These are phyloP conservation scores for Pichia scutulata DNA, from an alignment of 805 yeast species.

Conservation along the genomic window DNA sequence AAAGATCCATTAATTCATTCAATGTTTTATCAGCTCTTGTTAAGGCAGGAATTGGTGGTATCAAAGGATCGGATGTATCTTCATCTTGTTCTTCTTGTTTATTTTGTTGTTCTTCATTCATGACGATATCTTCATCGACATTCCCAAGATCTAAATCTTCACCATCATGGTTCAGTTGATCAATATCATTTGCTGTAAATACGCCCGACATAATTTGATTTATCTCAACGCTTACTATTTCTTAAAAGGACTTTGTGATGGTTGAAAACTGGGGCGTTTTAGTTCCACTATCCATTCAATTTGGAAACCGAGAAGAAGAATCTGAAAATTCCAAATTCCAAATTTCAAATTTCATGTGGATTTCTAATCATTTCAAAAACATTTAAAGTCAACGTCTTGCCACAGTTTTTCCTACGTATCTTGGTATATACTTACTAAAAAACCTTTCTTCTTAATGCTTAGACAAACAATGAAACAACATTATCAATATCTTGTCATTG, in stretches of 20 bases:
- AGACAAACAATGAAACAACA: constrained; percentile 36
- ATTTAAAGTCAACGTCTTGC: too few species aligned
- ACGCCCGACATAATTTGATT: not conserved
- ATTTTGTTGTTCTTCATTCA: not conserved
- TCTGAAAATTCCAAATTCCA: not conserved
- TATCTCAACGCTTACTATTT: too few species aligned
- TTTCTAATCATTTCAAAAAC: too few species aligned
- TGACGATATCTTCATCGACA: not conserved
- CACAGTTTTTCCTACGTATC: not conserved
- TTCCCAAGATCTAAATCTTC: constrained; percentile 13
- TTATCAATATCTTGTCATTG: constrained; percentile 89
- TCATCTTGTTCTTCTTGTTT: constrained; percentile 1
- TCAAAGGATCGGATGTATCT: not conserved
- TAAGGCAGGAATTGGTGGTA: constrained; percentile 45
- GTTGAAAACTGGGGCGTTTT: too few species aligned
- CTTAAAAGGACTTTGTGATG: too few species aligned
- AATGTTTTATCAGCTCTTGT: constrained; percentile 75
- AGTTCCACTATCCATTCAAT: too few species aligned
- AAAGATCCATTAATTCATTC: constrained; percentile 73
- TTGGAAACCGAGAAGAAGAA: too few species aligned
- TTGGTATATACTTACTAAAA: not conserved
- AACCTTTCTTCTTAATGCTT: not conserved
- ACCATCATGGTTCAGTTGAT: constrained; percentile 4
- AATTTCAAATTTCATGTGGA: too few species aligned
- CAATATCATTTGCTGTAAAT: constrained; percentile 6